Conservation (phyloP, 129 eudicot genomes). For the Kitagawia praeruptora region DNA sequence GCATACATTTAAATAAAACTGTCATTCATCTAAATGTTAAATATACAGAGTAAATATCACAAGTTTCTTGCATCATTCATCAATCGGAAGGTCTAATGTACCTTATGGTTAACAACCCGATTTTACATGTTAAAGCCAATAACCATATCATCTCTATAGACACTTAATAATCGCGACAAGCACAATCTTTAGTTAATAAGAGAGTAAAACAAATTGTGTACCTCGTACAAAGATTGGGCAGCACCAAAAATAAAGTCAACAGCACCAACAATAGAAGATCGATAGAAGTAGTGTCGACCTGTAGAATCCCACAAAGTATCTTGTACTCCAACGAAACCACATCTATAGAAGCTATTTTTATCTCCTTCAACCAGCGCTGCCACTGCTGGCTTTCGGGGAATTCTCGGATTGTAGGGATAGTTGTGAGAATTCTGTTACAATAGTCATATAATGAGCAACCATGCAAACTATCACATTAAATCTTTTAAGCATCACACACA, state of each 20-base stretch:
- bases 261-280: slow-evolving; percentile 61
- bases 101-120: no score
- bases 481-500: neutral
- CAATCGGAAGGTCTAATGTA: neutral
- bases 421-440: slow-evolving; percentile 57
- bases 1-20: neutral
- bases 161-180: no score
- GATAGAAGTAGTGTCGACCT: slow-evolving; percentile 67
- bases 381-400: slow-evolving; percentile 33
- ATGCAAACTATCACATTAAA: neutral
- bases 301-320: slow-evolving; percentile 75
- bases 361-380: slow-evolving; percentile 69
- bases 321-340: slow-evolving; percentile 68
- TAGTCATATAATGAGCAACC: neutral
- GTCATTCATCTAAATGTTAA: neutral
- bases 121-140: no score
- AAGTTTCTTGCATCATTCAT: no score
- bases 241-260: slow-evolving; percentile 86
- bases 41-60: neutral
- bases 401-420: slow-evolving; percentile 27
- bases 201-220: slow-evolving; percentile 3
- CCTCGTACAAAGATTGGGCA: slow-evolving; percentile 83
- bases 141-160: no score
- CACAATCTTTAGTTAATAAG: no score
- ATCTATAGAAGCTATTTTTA: slow-evolving; percentile 45